phyloP scores from a whole-genome alignment of 1,284 basidiomycete genomes.

The Ustilago nuda region DNA sequence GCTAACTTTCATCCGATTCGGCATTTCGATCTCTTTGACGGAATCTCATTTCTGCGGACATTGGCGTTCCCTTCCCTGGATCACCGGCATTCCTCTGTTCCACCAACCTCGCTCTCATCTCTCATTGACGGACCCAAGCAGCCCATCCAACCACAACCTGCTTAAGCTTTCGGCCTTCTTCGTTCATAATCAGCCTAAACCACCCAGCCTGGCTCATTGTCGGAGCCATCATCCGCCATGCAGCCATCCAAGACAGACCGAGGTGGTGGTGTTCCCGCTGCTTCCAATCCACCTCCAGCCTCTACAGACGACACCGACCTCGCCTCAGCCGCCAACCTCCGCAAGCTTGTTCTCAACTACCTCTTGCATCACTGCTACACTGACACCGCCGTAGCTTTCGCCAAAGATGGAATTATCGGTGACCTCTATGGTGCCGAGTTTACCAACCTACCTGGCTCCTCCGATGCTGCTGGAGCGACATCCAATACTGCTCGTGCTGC shows the following conservation, averaged over 20 bases:
- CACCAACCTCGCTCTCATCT: not conserved
- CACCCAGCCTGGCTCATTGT: not conserved
- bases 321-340: slow-evolving; percentile 53
- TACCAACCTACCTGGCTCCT: slow-evolving; percentile 5
- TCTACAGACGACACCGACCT: slow-evolving; percentile 46
- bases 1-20: not conserved
- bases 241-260: slow-evolving; percentile 30
- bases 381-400: slow-evolving; percentile 78
- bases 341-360: slow-evolving; percentile 82
- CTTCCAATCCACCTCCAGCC: slow-evolving; percentile 16
- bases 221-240: slow-evolving; percentile 15
- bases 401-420: slow-evolving; percentile 73
- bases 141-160: too few species aligned
- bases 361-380: slow-evolving; percentile 80
- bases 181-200: not conserved
- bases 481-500: slow-evolving; percentile 7
- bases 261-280: not conserved
- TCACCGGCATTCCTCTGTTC: not conserved
- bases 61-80: not conserved
- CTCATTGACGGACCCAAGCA: too few species aligned
- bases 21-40: not conserved
- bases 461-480: slow-evolving; percentile 12
- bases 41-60: not conserved
- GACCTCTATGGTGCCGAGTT: slow-evolving; percentile 32
- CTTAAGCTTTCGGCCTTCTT: too few species aligned